Evolutionary conservation across 768 basidiomycete genomes (phyloP).

Genomic region (Auricularia sp.): DNA sequence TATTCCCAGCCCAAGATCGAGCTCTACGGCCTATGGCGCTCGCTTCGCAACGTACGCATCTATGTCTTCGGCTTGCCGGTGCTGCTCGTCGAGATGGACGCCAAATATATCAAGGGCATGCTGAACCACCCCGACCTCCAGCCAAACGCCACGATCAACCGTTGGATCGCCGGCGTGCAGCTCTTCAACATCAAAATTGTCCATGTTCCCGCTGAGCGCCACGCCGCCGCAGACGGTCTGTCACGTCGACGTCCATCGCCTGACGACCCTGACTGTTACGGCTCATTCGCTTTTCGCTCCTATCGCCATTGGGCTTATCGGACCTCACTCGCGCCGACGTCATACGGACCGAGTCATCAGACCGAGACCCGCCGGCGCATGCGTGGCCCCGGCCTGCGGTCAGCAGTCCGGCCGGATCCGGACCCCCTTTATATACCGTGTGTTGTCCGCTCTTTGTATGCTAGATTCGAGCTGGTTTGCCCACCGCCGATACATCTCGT

Average conservation of each 20-base stretch:
- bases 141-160: slow-evolving; percentile 24
- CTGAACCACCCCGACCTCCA: slow-evolving; percentile 12
- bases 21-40: slow-evolving; percentile 18
- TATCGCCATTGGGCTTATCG: too few species aligned
- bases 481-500: too few species aligned
- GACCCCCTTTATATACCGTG: too few species aligned
- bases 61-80: slow-evolving; percentile 22
- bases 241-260: slow-evolving; percentile 8
- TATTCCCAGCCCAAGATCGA: slow-evolving; percentile 21
- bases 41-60: slow-evolving; percentile 6
- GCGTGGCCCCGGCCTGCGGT: too few species aligned
- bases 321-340: too few species aligned
- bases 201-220: slow-evolving; percentile 19
- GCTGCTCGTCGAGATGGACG: slow-evolving; percentile 24
- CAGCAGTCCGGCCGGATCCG: too few species aligned
- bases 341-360: too few species aligned
- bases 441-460: too few species aligned
- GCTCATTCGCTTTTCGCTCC: too few species aligned
- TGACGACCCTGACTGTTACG: slow-evolving; percentile 5
- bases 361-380: too few species aligned
- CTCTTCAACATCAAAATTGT: slow-evolving; percentile 24
- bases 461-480: too few species aligned
- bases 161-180: slow-evolving; percentile 20
- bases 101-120: slow-evolving; percentile 21
- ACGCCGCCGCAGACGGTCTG: slow-evolving; percentile 15